Evolutionary conservation across 1,139 yeast genomes (phyloP).

Genomic region (Sugiyamaella japonica): DNA sequence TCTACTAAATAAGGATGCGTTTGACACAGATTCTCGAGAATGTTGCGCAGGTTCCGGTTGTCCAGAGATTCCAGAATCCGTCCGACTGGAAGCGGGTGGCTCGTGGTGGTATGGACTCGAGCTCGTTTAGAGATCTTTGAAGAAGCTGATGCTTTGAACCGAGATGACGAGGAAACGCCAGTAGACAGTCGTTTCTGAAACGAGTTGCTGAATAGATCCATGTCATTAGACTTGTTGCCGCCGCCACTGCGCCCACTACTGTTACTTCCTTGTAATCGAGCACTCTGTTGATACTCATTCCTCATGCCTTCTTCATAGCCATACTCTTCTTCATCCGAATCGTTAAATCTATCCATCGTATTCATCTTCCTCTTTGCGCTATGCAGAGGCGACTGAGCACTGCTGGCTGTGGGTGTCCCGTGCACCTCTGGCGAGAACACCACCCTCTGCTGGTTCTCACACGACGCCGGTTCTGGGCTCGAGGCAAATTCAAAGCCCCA

Average conservation of each 20-base stretch:
- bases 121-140: slow-evolving; percentile 26
- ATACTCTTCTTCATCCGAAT: slow-evolving; percentile 5
- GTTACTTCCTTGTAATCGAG: neutral
- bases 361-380: slow-evolving; percentile 9
- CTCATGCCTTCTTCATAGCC: neutral
- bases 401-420: too few species aligned
- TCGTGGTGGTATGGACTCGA: slow-evolving; percentile 30
- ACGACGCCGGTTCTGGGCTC: neutral
- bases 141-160: slow-evolving; percentile 11
- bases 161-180: slow-evolving; percentile 8
- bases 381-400: slow-evolving; percentile 6
- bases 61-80: slow-evolving; percentile 70
- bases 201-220: slow-evolving; percentile 19
- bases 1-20: slow-evolving; percentile 62
- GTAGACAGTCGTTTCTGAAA: slow-evolving; percentile 19
- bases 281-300: slow-evolving; percentile 5
- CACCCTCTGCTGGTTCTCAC: neutral
- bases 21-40: slow-evolving; percentile 55
- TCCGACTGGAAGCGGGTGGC: slow-evolving; percentile 53
- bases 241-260: neutral
- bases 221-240: slow-evolving; percentile 16
- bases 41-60: slow-evolving; percentile 51
- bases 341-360: slow-evolving; percentile 4
- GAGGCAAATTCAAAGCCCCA: slow-evolving; percentile 33
- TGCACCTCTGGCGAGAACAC: too few species aligned